Evolutionary conservation across 805 yeast genomes (phyloP).

Genomic region (Yamadazyma nakazawae): DNA sequence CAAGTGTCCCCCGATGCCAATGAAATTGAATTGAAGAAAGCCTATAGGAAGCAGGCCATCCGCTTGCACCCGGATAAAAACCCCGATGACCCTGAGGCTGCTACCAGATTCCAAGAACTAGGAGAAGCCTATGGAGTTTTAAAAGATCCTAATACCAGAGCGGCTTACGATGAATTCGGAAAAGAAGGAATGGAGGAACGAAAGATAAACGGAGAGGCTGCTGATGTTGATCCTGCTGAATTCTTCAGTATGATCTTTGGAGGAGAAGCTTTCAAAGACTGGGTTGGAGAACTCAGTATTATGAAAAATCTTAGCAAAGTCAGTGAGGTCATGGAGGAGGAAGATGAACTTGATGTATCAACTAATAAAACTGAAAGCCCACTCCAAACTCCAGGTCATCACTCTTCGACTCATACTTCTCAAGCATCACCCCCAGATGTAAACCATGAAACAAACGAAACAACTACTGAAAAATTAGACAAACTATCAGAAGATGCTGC

Average conservation of each 20-base stretch:
- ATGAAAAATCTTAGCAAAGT: constrained; percentile 69
- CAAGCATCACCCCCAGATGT: neutral
- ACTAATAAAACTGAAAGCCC: neutral
- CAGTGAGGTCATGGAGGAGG: constrained; percentile 46
- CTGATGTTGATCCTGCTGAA: constrained; percentile 72
- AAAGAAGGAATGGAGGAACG: constrained; percentile 54
- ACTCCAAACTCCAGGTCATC: no score
- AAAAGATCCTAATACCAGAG: constrained; percentile 66
- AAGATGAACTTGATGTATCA: constrained; percentile 7
- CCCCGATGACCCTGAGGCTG: constrained; percentile 90
- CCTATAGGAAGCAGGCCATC: constrained; percentile 88
- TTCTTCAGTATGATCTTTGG: constrained; percentile 82
- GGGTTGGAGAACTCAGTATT: constrained; percentile 81
- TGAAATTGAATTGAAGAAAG: constrained; percentile 82
- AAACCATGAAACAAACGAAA: constrained; percentile 1
- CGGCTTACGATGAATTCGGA: constrained; percentile 81
- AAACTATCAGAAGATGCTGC: constrained; percentile 10
- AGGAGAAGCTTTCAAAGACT: constrained; percentile 71
- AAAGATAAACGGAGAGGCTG: constrained; percentile 63
- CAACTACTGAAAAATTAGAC: neutral
- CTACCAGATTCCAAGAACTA: constrained; percentile 73
- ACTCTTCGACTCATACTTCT: neutral
- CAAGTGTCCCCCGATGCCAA: constrained; percentile 69
- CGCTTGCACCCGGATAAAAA: constrained; percentile 93
- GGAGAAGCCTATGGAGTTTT: constrained; percentile 73